These are phyloP conservation scores for Salix koriyanagi DNA, from an alignment of 345 rosid species.

Conservation along the genomic window DNA sequence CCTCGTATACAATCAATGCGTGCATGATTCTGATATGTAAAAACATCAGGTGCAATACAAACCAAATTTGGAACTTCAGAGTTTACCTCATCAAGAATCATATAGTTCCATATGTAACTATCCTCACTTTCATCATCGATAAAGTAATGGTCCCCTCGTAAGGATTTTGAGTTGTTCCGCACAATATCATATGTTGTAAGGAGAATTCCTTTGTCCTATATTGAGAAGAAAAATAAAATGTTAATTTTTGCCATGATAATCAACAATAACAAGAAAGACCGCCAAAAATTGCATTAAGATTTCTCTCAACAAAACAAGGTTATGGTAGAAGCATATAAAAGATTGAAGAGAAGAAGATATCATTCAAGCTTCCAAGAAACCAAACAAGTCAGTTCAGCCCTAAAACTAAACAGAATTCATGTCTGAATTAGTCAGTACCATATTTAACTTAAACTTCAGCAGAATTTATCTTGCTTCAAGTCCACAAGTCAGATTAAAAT, in stretches of 20 bases:
- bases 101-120: slow-evolving; percentile 75
- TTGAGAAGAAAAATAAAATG: slow-evolving; percentile 10
- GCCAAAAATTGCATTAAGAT: not conserved
- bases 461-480: not conserved
- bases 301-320: slow-evolving; percentile 1
- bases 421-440: not conserved
- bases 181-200: slow-evolving; percentile 93
- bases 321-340: not conserved
- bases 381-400: not conserved
- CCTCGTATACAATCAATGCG: not conserved
- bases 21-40: not conserved
- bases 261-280: not conserved
- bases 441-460: not conserved
- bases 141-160: slow-evolving; percentile 47
- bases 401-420: not conserved
- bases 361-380: not conserved
- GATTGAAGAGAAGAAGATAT: not conserved
- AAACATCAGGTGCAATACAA: not conserved
- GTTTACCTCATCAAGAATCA: slow-evolving; percentile 94
- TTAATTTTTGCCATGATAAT: slow-evolving; percentile 1
- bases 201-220: slow-evolving; percentile 84
- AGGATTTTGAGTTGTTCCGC: slow-evolving; percentile 70
- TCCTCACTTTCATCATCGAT: slow-evolving; percentile 54
- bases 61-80: not conserved
- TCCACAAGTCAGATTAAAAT: not conserved